phyloP scores from a whole-genome alignment of 495 filamentous ascomycete species.

The Lindgomyces ingoldianus region DNA sequence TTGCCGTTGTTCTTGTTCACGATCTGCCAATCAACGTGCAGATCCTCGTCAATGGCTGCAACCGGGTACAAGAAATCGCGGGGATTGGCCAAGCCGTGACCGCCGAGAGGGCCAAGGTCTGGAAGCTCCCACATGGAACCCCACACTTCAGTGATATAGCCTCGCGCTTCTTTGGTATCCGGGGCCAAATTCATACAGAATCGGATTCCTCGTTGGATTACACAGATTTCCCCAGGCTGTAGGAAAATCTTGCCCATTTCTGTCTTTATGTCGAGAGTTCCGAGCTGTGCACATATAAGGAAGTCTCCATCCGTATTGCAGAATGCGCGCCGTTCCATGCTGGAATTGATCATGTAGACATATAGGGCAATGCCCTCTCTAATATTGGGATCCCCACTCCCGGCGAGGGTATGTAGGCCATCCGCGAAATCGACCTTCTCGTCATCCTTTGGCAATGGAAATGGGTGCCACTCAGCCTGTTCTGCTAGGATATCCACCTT shows the following conservation, averaged over 20 bases:
- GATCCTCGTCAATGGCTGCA: conserved; percentile 47
- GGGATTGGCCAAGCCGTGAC: conserved; percentile 48
- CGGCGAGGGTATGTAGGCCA: conserved; percentile 48
- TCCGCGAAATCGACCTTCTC: conserved; percentile 49
- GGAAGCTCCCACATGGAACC: conserved; percentile 48
- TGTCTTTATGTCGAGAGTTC: conserved; percentile 49
- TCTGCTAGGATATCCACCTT: conserved; percentile 45
- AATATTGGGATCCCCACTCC: conserved; percentile 48
- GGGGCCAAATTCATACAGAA: conserved; percentile 42
- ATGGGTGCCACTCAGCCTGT: conserved; percentile 50
- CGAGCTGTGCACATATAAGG: conserved; percentile 48
- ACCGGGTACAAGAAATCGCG: conserved; percentile 50
- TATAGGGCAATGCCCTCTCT: conserved; percentile 45
- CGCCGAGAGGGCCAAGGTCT: conserved; percentile 48
- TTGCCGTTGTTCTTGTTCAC: conserved; percentile 48
- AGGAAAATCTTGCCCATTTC: conserved; percentile 50
- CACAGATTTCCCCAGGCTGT: conserved; percentile 50
- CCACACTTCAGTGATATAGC: conserved; percentile 50
- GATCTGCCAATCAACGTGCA: conserved; percentile 46
- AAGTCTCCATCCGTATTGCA: conserved; percentile 51
- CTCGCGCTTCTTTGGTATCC: conserved; percentile 42
- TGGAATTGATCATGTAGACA: conserved; percentile 47
- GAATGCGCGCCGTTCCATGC: conserved; percentile 47
- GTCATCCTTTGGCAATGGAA: conserved; percentile 44
- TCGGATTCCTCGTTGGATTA: conserved; percentile 47